Conservation (phyloP, 768 basidiomycete genomes). For the Boletus rubropictus region DNA sequence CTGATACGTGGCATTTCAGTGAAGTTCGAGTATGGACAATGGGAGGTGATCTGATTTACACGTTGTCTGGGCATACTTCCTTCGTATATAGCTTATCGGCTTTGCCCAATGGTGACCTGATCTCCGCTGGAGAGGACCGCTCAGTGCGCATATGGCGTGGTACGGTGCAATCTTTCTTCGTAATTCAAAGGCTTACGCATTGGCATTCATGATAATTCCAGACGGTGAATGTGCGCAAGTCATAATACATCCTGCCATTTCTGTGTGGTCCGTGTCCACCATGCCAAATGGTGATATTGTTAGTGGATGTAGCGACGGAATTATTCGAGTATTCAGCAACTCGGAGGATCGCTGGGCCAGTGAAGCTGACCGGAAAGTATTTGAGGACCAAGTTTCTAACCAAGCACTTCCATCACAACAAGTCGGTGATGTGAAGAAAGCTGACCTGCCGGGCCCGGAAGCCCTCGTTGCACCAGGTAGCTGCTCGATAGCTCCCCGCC, state of each 20-base stretch:
- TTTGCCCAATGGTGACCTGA: slow-evolving; percentile 74
- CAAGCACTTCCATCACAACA: slow-evolving; percentile 82
- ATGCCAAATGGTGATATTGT: slow-evolving; percentile 91
- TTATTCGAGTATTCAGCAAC: slow-evolving; percentile 80
- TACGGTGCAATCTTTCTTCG: slow-evolving; percentile 30
- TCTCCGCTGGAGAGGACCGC: slow-evolving; percentile 93
- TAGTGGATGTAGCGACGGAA: slow-evolving; percentile 84
- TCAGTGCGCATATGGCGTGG: slow-evolving; percentile 89
- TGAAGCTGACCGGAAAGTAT: slow-evolving; percentile 55
- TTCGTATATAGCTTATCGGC: slow-evolving; percentile 90
- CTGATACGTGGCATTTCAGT: slow-evolving; percentile 37
- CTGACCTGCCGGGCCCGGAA: slow-evolving; percentile 83
- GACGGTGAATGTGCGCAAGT: slow-evolving; percentile 88
- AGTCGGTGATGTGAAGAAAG: slow-evolving; percentile 89
- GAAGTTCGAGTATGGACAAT: slow-evolving; percentile 92
- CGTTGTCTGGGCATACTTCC: slow-evolving; percentile 90
- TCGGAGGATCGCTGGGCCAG: slow-evolving; percentile 70
- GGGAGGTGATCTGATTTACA: slow-evolving; percentile 68
- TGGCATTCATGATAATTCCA: slow-evolving; percentile 24
- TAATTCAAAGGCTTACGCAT: not conserved
- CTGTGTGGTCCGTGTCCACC: slow-evolving; percentile 90
- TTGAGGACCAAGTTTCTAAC: slow-evolving; percentile 69
- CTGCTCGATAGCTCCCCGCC: not conserved
- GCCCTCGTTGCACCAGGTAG: slow-evolving; percentile 67
- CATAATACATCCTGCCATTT: slow-evolving; percentile 89